Evolutionary conservation across 208 protist species (phyloP).

Genomic region (Acanthamoeba healyi): DNA sequence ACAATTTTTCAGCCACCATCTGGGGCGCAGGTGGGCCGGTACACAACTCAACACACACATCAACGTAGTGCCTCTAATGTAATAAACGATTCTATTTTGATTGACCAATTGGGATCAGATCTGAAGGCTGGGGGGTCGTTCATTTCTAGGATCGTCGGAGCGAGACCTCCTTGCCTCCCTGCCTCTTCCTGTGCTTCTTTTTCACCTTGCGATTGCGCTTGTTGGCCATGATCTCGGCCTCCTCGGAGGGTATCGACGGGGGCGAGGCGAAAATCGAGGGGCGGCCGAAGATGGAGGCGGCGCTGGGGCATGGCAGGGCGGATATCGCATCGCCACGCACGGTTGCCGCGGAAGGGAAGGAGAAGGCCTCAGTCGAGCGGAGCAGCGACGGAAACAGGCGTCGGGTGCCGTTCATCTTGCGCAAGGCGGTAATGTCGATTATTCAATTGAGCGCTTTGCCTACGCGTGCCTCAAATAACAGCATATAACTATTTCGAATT

Average conservation of each 20-base stretch:
- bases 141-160: not conserved
- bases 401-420: not conserved
- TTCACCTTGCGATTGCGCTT: constrained; percentile 33
- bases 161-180: constrained; percentile 30
- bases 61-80: no score
- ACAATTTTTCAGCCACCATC: no score
- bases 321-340: no score
- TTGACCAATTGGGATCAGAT: no score
- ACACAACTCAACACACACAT: no score
- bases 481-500: not conserved
- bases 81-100: no score
- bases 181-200: constrained; percentile 41
- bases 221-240: not conserved
- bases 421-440: not conserved
- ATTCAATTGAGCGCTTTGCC: no score
- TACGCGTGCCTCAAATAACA: not conserved
- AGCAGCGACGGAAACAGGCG: not conserved
- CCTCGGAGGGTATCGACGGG: not conserved
- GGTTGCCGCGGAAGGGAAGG: not conserved
- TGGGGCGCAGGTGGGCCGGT: no score
- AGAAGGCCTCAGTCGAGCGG: not conserved
- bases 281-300: not conserved
- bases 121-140: no score
- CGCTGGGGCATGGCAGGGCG: not conserved
- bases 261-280: not conserved